Evolutionary conservation across 1,139 yeast species (phyloP), one percentile per base, ranked within the genome.

Genomic region (Pneumocystis murina): DNA sequence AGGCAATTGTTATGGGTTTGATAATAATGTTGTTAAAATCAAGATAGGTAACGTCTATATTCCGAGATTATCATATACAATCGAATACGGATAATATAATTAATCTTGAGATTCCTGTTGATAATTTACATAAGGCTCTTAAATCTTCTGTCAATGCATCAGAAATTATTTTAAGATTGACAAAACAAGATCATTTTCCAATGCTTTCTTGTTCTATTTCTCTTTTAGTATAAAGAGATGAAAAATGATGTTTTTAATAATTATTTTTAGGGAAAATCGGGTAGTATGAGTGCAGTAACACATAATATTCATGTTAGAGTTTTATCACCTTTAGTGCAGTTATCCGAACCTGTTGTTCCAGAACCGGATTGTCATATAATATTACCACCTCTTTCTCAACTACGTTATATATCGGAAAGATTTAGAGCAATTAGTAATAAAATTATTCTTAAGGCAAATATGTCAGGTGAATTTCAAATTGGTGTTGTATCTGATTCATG

Each of bases 261-360:
- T 63, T 12, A 55, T 62, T 28, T 61, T 61, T 60, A 59, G 59
- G 67, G 67, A 24, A 41, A 59, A 30, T 62, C 60, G 3, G 64
- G 63, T 33, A 64, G 66, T n/a, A 59, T 59, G 24, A 65, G 65
- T 33, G 48, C 63, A 4, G 65, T 65, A 36, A 64, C 66, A 48
- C 67, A 64, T 59, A 64, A 64, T 38, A 62, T 65, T 36, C 65
- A 63, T 33, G 64, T 64, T 20, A 61, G 66, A 5, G 67, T 65
- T 41, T 43, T 65, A 55, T 59, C 67, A n/a, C 61, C 59, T 43
- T 55, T 64, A 39, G 60, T 64, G 10, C 60, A 41, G 16, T 60
- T 71, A 2, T 64, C 66, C 33, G 74, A 72, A 61, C 75, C 75
- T 1, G 66, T 63, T n/a, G 62, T 62, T 33, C 70, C 68, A n/a